phyloP scores from a whole-genome alignment of 73 alveolate genomes.

The Symbiodinium pilosum region DNA sequence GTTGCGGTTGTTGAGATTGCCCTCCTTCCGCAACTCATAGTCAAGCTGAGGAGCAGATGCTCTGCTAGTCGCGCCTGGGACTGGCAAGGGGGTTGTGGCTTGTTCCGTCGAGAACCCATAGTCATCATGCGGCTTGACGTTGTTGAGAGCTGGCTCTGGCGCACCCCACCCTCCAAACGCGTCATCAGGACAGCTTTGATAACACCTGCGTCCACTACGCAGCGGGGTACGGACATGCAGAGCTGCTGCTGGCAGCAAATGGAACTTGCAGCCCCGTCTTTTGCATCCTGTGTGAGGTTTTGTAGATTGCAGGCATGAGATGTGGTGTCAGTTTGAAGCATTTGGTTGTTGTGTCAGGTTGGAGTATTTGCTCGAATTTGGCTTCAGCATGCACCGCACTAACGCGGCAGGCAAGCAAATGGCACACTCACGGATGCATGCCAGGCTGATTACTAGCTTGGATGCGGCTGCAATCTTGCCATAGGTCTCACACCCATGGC shows the following conservation, averaged over 20 bases:
- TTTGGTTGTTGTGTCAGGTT: no score
- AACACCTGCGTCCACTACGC: constrained; percentile 79
- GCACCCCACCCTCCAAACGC: background rate
- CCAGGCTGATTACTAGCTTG: background rate
- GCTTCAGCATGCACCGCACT: constrained; percentile 93
- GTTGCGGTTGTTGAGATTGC: background rate
- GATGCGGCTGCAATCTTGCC: background rate
- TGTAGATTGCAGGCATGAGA: no score
- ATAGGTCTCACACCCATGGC: constrained; percentile 89
- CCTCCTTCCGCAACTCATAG: background rate
- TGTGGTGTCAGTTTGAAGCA: no score
- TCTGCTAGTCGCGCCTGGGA: background rate
- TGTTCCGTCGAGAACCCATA: no score
- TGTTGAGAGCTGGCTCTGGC: background rate
- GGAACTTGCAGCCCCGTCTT: background rate
- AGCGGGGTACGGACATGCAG: constrained; percentile 76
- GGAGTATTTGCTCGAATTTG: constrained; percentile 74
- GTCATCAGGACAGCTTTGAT: constrained; percentile 50
- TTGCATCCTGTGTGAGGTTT: no score
- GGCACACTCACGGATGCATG: background rate
- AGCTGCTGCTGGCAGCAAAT: background rate
- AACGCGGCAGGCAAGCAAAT: constrained; percentile 18
- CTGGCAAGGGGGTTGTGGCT: background rate
- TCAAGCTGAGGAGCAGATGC: background rate
- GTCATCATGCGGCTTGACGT: no score